Percentiles rank a stretch among this genome's conserved stretches.
These are phyloP conservation scores for Magnaporthiopsis rhizophila DNA, from an alignment of 2,329 filamentous ascomycete species.

Conservation along the genomic window DNA sequence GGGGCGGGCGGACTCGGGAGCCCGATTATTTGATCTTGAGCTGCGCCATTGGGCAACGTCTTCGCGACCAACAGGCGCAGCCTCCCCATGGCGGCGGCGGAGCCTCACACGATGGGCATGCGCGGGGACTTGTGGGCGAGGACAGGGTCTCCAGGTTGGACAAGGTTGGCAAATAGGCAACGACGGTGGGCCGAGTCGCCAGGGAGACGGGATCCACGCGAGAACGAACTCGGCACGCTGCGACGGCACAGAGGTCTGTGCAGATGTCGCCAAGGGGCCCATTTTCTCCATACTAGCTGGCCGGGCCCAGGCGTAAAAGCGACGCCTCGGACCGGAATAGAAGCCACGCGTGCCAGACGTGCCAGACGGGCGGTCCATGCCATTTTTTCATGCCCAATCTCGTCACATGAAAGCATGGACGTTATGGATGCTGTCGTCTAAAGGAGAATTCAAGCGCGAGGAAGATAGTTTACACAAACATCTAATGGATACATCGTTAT, in stretches of 20 bases:
- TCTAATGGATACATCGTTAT: background rate
- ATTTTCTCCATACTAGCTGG: background rate
- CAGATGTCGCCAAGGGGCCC: background rate
- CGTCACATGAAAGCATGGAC: background rate
- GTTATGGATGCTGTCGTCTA: background rate
- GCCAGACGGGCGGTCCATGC: background rate
- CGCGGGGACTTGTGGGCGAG: background rate
- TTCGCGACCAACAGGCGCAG: background rate
- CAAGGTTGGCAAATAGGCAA: too few relatives aligned
- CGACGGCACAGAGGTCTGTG: background rate
- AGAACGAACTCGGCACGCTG: too few relatives aligned
- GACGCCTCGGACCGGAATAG: background rate
- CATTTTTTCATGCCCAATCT: too few relatives aligned
- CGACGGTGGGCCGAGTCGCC: too few relatives aligned
- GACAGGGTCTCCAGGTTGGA: background rate
- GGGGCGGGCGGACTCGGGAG: slow-evolving; percentile 40
- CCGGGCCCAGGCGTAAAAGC: background rate
- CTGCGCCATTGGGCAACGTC: slow-evolving; percentile 16
- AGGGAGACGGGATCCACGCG: too few relatives aligned
- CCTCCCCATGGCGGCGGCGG: too few relatives aligned
- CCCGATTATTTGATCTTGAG: slow-evolving; percentile 56
- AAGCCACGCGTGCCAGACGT: background rate
- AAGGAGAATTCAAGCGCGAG: background rate
- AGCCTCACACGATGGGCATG: background rate
- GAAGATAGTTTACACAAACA: background rate